Percentiles rank a stretch among this genome's conserved stretches.
Evolutionary conservation across 2,329 filamentous ascomycete genomes (phyloP).

Genomic region (Exophiala lecanii-corni): DNA sequence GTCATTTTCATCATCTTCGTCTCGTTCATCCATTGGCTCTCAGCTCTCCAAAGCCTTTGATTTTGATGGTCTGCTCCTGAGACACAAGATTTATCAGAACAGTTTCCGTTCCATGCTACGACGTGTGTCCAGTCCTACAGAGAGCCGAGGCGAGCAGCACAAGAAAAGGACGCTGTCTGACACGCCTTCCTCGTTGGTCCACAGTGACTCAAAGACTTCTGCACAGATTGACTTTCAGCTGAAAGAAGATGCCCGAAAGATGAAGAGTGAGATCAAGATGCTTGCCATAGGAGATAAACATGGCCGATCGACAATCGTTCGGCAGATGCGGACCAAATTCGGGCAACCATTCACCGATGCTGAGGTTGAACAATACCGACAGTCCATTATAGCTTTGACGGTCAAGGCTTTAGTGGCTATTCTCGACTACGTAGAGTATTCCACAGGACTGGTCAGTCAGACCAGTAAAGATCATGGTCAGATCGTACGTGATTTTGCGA

Average conservation of each 20-base stretch:
- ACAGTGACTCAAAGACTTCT: conserved; percentile 10
- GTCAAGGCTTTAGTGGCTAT: conserved; percentile 16
- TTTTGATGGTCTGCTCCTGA: conserved; percentile 22
- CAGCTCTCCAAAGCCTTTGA: conserved; percentile 20
- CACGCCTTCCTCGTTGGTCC: conserved; percentile 3
- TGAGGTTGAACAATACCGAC: conserved; percentile 18
- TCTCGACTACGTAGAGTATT: conserved; percentile 15
- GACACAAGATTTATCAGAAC: conserved; percentile 21
- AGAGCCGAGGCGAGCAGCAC: conserved; percentile 2
- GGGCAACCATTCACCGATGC: conserved; percentile 9
- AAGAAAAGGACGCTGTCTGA: conserved; percentile 9
- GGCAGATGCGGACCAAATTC: conserved; percentile 13
- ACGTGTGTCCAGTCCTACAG: conserved; percentile 13
- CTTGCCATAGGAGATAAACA: conserved; percentile 18
- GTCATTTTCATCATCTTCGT: conserved; percentile 12
- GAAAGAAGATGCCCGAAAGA: conserved; percentile 14
- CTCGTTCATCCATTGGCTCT: conserved; percentile 6
- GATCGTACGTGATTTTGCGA: conserved; percentile 11
- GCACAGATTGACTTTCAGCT: conserved; percentile 16
- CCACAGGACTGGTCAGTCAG: conserved; percentile 11
- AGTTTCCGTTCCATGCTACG: conserved; percentile 19
- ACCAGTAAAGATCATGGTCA: conserved; percentile 11
- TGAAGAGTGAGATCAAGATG: conserved; percentile 17
- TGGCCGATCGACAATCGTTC: conserved; percentile 12
- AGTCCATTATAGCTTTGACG: conserved; percentile 9